Base-by-base conservation (phyloP, 768 basidiomycete genomes). In the Pleurotus platypus region DNA sequence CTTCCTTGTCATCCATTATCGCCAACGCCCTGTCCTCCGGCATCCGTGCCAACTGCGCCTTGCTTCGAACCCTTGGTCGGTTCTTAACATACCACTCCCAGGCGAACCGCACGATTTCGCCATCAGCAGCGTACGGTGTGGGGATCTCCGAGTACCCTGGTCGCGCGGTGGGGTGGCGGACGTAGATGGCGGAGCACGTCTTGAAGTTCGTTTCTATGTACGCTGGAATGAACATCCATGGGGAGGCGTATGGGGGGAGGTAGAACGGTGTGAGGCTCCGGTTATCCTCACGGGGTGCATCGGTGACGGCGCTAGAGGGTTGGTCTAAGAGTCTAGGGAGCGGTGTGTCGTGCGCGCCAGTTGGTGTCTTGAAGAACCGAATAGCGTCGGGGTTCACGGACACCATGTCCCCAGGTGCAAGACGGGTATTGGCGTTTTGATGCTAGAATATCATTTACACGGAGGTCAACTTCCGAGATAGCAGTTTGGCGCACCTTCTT, bases 81-180 rank as follows among this genome's bases (percentile, higher is more conserved):
- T 82, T 76, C 69, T 85, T 78, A 59, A 85, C 80, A 65, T 94
- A 97, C 92, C 92, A 98, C 72, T 96, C 96, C 97, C 97, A 99
- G 2, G 92, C 89, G 57, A 92, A 81, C 57, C 92, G 86, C 59
- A 98, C 82, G 11, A 97, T 78, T 61, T 95, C 91, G 15, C 97
- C 97, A 65, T 97, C 95, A 0, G 97, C 94, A 60, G 95, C 93
- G 70, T 90, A 98, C 2, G 97, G 97, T 3, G 91, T 92, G 5
- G 96, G 93, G 38, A 99, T 89, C 71, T 99, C 97, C 13, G 89
- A 92, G 73, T 96, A 94, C 5, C 91, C 91, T 0, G 94, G 92
- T n/a, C 94, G 85, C 0, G 96, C 97, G 0, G 95, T 97, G 6
- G 97, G 97, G 65, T 98, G 94, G 38, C 97, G 90, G 30, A 98